A percentile compares a stretch with the other conserved stretches of the same genome.
Conservation (phyloP, 2,329 filamentous ascomycete species). For the Exophiala phaeomuriformis region DNA sequence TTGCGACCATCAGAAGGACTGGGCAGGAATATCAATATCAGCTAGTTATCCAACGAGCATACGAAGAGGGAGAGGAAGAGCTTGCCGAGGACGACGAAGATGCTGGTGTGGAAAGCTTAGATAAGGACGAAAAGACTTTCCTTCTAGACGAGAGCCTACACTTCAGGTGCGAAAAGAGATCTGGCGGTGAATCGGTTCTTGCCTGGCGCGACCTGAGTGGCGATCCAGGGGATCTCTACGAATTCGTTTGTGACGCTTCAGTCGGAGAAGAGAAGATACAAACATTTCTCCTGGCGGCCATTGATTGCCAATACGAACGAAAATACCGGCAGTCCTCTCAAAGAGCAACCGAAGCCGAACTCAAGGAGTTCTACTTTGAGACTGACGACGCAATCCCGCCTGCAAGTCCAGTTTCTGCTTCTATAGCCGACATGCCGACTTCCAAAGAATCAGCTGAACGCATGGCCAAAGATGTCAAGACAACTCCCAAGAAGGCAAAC, state of each 20-base stretch:
- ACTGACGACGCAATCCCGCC: slow-evolving; percentile 54
- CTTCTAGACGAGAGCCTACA: slow-evolving; percentile 86
- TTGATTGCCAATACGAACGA: slow-evolving; percentile 95
- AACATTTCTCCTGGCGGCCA: slow-evolving; percentile 72
- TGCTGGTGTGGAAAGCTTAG: slow-evolving; percentile 67
- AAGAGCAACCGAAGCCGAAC: slow-evolving; percentile 71
- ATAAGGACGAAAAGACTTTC: slow-evolving; percentile 96
- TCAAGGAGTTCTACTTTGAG: slow-evolving; percentile 73
- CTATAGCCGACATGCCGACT: slow-evolving; percentile 34
- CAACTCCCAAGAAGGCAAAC: slow-evolving; percentile 35
- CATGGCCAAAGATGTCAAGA: slow-evolving; percentile 41
- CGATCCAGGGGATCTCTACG: slow-evolving; percentile 89
- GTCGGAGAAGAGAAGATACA: slow-evolving; percentile 63
- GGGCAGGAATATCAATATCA: slow-evolving; percentile 96
- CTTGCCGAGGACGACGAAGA: slow-evolving; percentile 86
- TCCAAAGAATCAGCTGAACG: slow-evolving; percentile 38
- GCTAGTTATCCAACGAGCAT: slow-evolving; percentile 89
- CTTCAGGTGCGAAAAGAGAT: slow-evolving; percentile 74
- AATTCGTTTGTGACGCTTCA: slow-evolving; percentile 85
- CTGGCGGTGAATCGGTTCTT: slow-evolving; percentile 74
- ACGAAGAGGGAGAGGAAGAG: slow-evolving; percentile 95
- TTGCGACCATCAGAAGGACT: slow-evolving; percentile 83
- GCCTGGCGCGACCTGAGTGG: slow-evolving; percentile 94
- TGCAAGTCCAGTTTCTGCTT: slow-evolving; percentile 51
- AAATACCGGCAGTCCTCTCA: slow-evolving; percentile 78